phyloP scores from a whole-genome alignment of 2,329 filamentous ascomycete species.

The Keithomyces neogunnii region DNA sequence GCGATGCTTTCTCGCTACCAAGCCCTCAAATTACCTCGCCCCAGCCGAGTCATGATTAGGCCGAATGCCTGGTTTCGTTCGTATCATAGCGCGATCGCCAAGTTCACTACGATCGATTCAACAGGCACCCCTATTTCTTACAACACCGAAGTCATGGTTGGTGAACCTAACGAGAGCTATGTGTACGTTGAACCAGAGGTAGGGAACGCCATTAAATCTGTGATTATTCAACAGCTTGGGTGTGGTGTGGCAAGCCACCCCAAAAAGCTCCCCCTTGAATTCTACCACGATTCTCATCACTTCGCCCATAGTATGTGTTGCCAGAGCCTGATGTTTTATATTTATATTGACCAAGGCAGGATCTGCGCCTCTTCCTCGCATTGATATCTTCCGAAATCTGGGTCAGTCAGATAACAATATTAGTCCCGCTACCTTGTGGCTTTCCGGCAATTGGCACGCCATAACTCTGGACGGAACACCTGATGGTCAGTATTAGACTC shows the following conservation, averaged over 20 bases:
- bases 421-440: constrained; percentile 13
- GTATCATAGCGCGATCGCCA: constrained; percentile 8
- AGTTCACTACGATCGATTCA: constrained; percentile 9
- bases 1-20: no score
- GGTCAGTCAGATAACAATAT: neutral
- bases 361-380: constrained; percentile 8
- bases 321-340: neutral
- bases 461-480: constrained; percentile 13
- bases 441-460: constrained; percentile 14
- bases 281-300: constrained; percentile 7
- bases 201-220: constrained; percentile 9
- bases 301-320: constrained; percentile 5
- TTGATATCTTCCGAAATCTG: constrained; percentile 9
- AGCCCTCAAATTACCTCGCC: no score
- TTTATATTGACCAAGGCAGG: neutral
- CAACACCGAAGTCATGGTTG: constrained; percentile 9
- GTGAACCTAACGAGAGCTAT: constrained; percentile 7
- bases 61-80: neutral
- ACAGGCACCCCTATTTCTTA: constrained; percentile 5
- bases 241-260: neutral
- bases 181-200: constrained; percentile 10
- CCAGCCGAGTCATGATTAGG: no score
- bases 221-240: constrained; percentile 7
- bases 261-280: constrained; percentile 8
- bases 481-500: constrained; percentile 10